A percentile compares a stretch with the other conserved stretches of the same genome.
Evolutionary conservation across 2,329 filamentous ascomycete genomes (phyloP).

Genomic region (Coniochaeta prunicola): DNA sequence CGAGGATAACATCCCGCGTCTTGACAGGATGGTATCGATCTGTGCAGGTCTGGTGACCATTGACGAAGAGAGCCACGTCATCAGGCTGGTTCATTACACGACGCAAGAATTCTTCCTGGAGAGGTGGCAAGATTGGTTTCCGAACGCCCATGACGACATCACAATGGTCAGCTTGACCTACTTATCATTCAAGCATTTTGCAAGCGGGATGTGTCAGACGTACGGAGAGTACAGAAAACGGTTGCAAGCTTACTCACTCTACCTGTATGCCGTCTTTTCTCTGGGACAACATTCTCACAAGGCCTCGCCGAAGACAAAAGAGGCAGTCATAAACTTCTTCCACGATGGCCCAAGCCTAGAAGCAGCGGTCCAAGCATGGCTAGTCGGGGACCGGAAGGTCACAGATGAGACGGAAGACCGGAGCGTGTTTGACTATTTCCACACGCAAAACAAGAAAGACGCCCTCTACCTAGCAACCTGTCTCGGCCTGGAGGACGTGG

Average conservation of each 20-base stretch:
- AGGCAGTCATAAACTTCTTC: conserved; percentile 11
- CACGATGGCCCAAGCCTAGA: neutral
- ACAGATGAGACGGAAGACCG: too few species aligned
- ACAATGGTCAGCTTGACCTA: conserved; percentile 17
- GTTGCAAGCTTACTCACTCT: conserved; percentile 14
- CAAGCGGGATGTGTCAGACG: conserved; percentile 11
- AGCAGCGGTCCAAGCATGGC: neutral
- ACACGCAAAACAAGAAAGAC: neutral
- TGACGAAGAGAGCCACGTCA: conserved; percentile 23
- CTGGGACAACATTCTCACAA: conserved; percentile 21
- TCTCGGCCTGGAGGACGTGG: neutral
- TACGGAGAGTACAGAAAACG: conserved; percentile 14
- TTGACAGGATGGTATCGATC: conserved; percentile 19
- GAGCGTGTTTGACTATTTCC: neutral
- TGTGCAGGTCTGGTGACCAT: conserved; percentile 29
- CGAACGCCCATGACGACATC: conserved; percentile 4
- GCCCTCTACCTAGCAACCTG: neutral
- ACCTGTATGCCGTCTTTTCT: conserved; percentile 20
- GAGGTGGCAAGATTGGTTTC: conserved; percentile 5
- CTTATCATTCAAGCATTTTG: conserved; percentile 18
- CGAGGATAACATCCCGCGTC: conserved; percentile 17
- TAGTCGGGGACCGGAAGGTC: neutral
- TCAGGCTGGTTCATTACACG: conserved; percentile 33
- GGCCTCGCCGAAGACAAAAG: neutral
- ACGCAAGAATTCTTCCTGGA: conserved; percentile 30